Base-by-base conservation (phyloP, 1,284 basidiomycete species). In the Caloboletus firmus region DNA sequence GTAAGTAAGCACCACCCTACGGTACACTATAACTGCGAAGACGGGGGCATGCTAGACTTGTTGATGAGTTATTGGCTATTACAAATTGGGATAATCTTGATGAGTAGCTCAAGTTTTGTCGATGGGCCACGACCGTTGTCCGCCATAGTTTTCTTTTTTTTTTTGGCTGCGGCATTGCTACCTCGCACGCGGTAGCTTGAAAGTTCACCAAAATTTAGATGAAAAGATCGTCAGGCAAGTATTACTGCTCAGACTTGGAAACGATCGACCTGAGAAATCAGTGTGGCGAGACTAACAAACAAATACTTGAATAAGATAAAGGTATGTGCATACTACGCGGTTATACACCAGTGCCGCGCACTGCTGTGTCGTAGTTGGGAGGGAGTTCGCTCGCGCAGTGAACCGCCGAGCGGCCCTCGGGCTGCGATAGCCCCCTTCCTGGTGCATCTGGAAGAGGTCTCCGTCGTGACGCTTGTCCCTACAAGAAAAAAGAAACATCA, bases 341-440 rank as follows among this genome's bases (percentile, higher is more conserved):
- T 48, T 26, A 63, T 26, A 12, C 13, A 10, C 13, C 6, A 5
- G 20, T 13, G 22, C 31, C 43, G 36, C 47, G 48, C 40, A 58
- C 28, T 30, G 45, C 62, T 20, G 56, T 54, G 24, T 56, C 49
- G 18, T 68, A 68, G 46, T 48, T 37, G 1, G 66, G 65, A n/a
- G 56, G 61, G 1, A 28, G 42, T 8, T 59, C 47, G 22, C 37
- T 34, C 12, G 4, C 10, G 48, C 35, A 26, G 15, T 59, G 51
- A 22, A 20, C 9, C 15, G 32, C 28, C 24, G 28, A 31, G 3
- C 8, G 15, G 32, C 6, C 37, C 34, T 44, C 20, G 3, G 22
- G 7, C 7, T 36, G 37, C 10, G 43, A 20, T 17, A 17, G 11
- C n/a, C 11, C 51, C 24, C 37, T 37, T 45, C 34, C 52, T 22